A percentile compares a stretch with the other conserved stretches of the same genome.
Conservation (phyloP, 163 green algal genomes). For the Picocystis sp. region DNA sequence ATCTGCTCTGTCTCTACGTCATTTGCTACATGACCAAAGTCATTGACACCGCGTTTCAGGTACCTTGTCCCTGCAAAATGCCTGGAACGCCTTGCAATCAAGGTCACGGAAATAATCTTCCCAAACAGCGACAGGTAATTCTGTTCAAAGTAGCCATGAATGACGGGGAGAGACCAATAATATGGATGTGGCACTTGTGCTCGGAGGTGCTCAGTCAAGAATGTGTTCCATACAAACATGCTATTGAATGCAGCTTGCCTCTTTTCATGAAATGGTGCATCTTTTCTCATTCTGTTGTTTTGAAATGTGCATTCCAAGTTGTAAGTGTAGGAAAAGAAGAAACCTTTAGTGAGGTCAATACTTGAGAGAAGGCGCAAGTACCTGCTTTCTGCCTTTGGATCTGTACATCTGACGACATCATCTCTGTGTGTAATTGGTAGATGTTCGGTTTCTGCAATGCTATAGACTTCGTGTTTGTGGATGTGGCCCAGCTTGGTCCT, state of each 20-base stretch:
- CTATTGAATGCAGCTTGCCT: slow-evolving; percentile 31
- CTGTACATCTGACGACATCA: slow-evolving; percentile 11
- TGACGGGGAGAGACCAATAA: slow-evolving; percentile 62
- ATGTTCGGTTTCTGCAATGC: slow-evolving; percentile 53
- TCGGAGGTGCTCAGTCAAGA: slow-evolving; percentile 51
- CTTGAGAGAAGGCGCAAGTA: slow-evolving; percentile 57
- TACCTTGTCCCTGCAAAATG: slow-evolving; percentile 82
- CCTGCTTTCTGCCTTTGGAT: slow-evolving; percentile 9
- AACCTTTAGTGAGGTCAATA: slow-evolving; percentile 75
- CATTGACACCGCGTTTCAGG: slow-evolving; percentile 75
- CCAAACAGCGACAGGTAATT: slow-evolving; percentile 47
- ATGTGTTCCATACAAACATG: slow-evolving; percentile 90
- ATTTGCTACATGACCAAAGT: slow-evolving; percentile 64
- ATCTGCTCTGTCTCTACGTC: slow-evolving; percentile 88
- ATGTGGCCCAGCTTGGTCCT: slow-evolving; percentile 15
- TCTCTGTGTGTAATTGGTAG: slow-evolving; percentile 26
- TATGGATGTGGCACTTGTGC: slow-evolving; percentile 9
- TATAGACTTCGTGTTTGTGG: slow-evolving; percentile 33
- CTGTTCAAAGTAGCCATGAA: slow-evolving; percentile 88
- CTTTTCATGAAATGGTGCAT: slow-evolving; percentile 8
- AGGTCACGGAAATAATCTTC: slow-evolving; percentile 54
- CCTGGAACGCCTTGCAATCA: slow-evolving; percentile 68
- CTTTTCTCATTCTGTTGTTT: slow-evolving; percentile 23
- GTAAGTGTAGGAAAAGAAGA: slow-evolving; percentile 87
- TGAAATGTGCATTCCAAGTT: slow-evolving; percentile 62